phyloP scores from a whole-genome alignment of 371 early-diverging fungal genomes.

The Circinella umbellata region DNA sequence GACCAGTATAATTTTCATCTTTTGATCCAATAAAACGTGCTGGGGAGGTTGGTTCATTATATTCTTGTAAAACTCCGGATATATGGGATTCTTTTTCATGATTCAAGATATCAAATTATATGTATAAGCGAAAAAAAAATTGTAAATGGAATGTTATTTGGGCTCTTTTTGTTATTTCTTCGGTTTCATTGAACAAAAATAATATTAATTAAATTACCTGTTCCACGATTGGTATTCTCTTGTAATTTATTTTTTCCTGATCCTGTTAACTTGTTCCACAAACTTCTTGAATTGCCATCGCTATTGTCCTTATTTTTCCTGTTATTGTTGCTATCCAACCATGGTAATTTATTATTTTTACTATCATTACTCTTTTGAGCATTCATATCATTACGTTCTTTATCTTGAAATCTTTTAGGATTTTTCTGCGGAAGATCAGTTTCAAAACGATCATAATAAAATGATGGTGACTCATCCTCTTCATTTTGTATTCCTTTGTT shows the following conservation, averaged over 20 bases:
- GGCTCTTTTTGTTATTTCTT: too few species aligned
- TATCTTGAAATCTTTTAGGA: neutral
- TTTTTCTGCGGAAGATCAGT: slow-evolving; percentile 11
- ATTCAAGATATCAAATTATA: slow-evolving; percentile 62
- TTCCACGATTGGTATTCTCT: neutral
- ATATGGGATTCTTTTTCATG: slow-evolving; percentile 65
- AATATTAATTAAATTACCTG: slow-evolving; percentile 14
- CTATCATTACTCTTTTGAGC: neutral
- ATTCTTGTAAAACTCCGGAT: slow-evolving; percentile 53
- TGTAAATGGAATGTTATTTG: too few species aligned
- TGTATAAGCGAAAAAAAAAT: neutral
- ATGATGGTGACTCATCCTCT: neutral
- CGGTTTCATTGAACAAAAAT: neutral
- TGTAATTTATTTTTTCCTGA: slow-evolving; percentile 1
- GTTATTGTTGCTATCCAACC: neutral
- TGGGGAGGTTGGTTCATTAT: slow-evolving; percentile 38
- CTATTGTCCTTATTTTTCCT: neutral
- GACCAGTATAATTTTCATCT: neutral
- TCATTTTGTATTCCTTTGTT: neutral
- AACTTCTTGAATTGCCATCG: neutral
- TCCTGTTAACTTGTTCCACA: neutral
- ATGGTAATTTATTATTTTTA: neutral
- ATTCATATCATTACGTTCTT: neutral
- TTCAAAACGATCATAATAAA: slow-evolving; percentile 20
- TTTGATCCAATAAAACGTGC: slow-evolving; percentile 23